Percentiles rank a stretch among this genome's conserved stretches.
Conservation (phyloP, 495 filamentous ascomycete genomes). For the Chlorociboria aeruginascens region DNA sequence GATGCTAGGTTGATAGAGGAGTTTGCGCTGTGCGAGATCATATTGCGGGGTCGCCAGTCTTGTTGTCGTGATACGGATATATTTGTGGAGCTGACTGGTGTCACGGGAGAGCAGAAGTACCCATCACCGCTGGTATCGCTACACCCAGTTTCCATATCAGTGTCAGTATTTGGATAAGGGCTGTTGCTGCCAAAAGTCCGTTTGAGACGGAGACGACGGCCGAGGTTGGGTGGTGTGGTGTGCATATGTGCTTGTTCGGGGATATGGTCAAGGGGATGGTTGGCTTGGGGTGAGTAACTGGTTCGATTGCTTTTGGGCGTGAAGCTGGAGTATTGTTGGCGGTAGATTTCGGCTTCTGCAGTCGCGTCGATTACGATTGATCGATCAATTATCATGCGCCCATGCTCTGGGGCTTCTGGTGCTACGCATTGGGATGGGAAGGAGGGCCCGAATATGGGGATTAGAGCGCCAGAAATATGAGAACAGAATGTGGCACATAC, state of each 20-base stretch:
- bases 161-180: slow-evolving; percentile 27
- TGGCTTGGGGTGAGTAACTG: slow-evolving; percentile 1
- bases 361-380: slow-evolving; percentile 35
- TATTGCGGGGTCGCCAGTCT: slow-evolving; percentile 20
- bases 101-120: slow-evolving; percentile 21
- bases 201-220: slow-evolving; percentile 14
- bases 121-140: slow-evolving; percentile 13
- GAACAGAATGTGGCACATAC: slow-evolving; percentile 82
- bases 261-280: not conserved
- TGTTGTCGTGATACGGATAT: slow-evolving; percentile 1
- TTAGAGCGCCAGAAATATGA: slow-evolving; percentile 69
- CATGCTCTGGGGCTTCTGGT: slow-evolving; percentile 41
- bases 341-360: slow-evolving; percentile 38
- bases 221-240: slow-evolving; percentile 9
- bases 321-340: slow-evolving; percentile 13
- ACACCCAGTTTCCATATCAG: slow-evolving; percentile 22
- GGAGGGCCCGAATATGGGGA: slow-evolving; percentile 73
- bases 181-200: slow-evolving; percentile 8
- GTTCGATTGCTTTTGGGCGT: slow-evolving; percentile 1
- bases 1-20: slow-evolving; percentile 7
- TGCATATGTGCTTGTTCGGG: not conserved
- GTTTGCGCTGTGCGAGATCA: slow-evolving; percentile 10
- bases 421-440: slow-evolving; percentile 65
- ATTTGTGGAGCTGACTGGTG: slow-evolving; percentile 9
- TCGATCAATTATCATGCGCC: slow-evolving; percentile 55